Base-by-base conservation (phyloP, 129 eudicot species). In the Scalesia atractyloides region DNA sequence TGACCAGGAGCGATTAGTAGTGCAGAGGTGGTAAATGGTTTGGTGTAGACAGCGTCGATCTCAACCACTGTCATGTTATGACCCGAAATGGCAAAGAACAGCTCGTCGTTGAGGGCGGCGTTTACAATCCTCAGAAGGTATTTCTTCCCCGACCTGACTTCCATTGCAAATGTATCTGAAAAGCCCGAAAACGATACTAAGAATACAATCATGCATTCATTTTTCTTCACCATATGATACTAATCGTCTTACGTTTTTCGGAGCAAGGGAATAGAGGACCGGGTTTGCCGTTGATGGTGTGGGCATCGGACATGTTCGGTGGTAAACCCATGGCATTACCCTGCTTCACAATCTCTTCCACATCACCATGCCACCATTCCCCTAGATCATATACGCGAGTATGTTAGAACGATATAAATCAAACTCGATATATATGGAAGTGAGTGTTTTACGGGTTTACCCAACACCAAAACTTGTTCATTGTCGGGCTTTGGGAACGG, bases 211-310 rank as follows among this genome's bases (percentile, higher is more conserved):
- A 60, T 33, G 3, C 34, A 30, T 30, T 30, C 34, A 30, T 30
- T 30, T 30, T 18, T 14, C 30, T 59, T 60, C 44, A 0, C 7
- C 6, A 13, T 13, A 60, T 10, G 5, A 7, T 30, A 60, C 18
- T 3, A 30, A 12, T 13, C 30, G 34, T 60, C 54, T 36, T 82
- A 79, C 87, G 84, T 83, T 83, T 83, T 60, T 79, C 84, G 5
- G 87, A 83, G 37, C 87, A 83, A 0, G 84, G 82, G 76, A 83
- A 83, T 41, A 83, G 83, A 0, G 87, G 84, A 11, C 87, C 84
- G 16, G 87, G 87, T 75, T 83, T 83, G 69, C 87, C 87, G 66
- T 83, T 83, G 39, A 83, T 83, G 75, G 84, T 83, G 69, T 83
- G 87, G 58, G 87, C 84, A 71, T 83, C 87, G 0, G 87, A 83